A percentile compares a stretch with the other conserved stretches of the same genome.
phyloP scores from a whole-genome alignment of 2,329 filamentous ascomycete species.

The Cadophora sp. region DNA sequence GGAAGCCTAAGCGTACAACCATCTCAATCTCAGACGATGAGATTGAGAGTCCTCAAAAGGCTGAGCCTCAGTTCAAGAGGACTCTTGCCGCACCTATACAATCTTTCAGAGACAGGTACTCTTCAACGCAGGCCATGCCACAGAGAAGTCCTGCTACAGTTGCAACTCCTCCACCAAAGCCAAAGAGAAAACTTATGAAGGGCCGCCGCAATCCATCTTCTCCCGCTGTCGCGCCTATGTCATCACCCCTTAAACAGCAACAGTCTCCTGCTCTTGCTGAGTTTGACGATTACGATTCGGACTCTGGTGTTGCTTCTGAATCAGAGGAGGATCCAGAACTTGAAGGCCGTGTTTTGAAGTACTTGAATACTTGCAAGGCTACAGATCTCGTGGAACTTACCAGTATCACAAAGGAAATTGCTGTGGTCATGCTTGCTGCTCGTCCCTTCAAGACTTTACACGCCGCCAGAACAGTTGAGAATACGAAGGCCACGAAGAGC shows the following conservation, averaged over 20 bases:
- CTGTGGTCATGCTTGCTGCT: conserved; percentile 72
- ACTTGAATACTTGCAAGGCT: conserved; percentile 80
- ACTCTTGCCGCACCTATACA: conserved; percentile 59
- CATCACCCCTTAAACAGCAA: conserved; percentile 36
- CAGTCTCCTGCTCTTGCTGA: conserved; percentile 29
- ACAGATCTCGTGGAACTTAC: conserved; percentile 85
- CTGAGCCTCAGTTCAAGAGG: conserved; percentile 58
- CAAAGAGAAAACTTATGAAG: conserved; percentile 44
- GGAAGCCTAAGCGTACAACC: not conserved
- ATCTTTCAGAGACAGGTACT: conserved; percentile 65
- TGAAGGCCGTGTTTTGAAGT: conserved; percentile 70
- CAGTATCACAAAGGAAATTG: conserved; percentile 71
- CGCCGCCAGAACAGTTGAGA: conserved; percentile 69
- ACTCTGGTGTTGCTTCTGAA: conserved; percentile 41
- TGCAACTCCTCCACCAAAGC: conserved; percentile 39
- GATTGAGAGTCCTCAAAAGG: conserved; percentile 40
- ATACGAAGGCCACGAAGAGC: conserved; percentile 53
- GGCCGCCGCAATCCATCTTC: conserved; percentile 42
- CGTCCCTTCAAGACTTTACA: conserved; percentile 76
- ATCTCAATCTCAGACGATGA: conserved; percentile 46
- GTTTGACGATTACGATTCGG: conserved; percentile 41
- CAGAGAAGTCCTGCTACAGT: conserved; percentile 34
- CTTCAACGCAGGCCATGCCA: conserved; percentile 50
- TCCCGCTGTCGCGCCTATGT: conserved; percentile 27
- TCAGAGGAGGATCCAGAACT: conserved; percentile 49